phyloP scores from a whole-genome alignment of 2,329 filamentous ascomycete species.

The Drechslerella dactyloides region DNA sequence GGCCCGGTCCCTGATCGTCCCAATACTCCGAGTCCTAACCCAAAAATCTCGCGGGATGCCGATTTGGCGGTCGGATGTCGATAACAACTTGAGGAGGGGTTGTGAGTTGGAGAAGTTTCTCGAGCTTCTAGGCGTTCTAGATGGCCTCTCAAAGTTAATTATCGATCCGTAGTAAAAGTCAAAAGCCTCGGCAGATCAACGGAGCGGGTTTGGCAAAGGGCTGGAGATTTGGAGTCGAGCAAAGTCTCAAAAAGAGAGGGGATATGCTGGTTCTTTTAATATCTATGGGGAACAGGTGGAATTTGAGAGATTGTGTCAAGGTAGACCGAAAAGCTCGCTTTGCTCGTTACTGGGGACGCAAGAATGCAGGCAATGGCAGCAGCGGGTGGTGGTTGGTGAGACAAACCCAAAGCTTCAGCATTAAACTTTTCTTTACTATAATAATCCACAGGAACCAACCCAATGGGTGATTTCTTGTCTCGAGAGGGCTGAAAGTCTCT shows the following conservation, averaged over 20 bases:
- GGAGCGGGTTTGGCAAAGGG: slow-evolving; percentile 1
- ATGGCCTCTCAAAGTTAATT: slow-evolving; percentile 30
- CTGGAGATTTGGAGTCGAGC: slow-evolving; percentile 22
- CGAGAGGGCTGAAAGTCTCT: slow-evolving; percentile 17
- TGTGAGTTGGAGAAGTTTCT: slow-evolving; percentile 9
- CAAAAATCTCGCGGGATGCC: slow-evolving; percentile 16
- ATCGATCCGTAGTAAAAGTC: not conserved
- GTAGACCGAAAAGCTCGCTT: slow-evolving; percentile 29
- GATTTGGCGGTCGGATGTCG: slow-evolving; percentile 11
- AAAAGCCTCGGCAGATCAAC: slow-evolving; percentile 13
- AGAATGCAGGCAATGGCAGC: slow-evolving; percentile 24
- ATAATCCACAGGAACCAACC: slow-evolving; percentile 45
- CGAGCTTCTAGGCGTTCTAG: slow-evolving; percentile 25
- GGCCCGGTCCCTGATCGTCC: not conserved
- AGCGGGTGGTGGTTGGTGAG: slow-evolving; percentile 48
- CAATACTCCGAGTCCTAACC: not conserved
- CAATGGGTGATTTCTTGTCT: slow-evolving; percentile 47
- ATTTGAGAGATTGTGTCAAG: slow-evolving; percentile 46
- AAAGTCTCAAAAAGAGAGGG: slow-evolving; percentile 15
- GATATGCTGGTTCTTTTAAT: slow-evolving; percentile 26
- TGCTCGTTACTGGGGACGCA: slow-evolving; percentile 21
- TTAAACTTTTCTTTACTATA: slow-evolving; percentile 31
- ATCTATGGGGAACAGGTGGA: slow-evolving; percentile 18
- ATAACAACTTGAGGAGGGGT: slow-evolving; percentile 1
- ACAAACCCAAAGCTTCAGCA: slow-evolving; percentile 51